A percentile compares a stretch with the other conserved stretches of the same genome.
Evolutionary conservation across 1,284 basidiomycete species (phyloP).

Genomic region (Sanguinoderma infundibulare): DNA sequence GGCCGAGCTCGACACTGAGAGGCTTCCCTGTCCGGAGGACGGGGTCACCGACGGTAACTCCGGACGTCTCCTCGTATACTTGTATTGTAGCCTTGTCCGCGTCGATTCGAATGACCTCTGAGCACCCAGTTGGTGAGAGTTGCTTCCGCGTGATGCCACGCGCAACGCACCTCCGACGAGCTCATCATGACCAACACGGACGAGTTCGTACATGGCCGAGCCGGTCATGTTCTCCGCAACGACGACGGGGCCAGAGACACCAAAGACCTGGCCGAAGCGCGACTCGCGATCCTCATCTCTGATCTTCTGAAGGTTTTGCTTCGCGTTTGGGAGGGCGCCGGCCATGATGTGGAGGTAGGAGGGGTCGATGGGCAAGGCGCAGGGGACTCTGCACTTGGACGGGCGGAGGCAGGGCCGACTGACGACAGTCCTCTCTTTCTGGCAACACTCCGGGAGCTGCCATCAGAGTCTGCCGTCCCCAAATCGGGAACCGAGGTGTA

Average conservation of each 20-base stretch:
- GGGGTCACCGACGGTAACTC: conserved; percentile 97
- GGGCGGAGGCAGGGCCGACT: conserved; percentile 21
- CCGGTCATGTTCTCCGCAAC: conserved; percentile 97
- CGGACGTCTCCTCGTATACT: conserved; percentile 99
- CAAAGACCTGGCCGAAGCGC: conserved; percentile 89
- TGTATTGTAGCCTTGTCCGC: conserved; percentile 98
- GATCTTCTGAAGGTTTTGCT: conserved; percentile 84
- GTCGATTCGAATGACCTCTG: conserved; percentile 98
- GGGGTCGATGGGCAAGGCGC: conserved; percentile 8
- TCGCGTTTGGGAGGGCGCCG: conserved; percentile 91
- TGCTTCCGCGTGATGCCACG: background rate
- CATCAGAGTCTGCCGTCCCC: conserved; percentile 24
- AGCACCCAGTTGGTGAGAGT: background rate
- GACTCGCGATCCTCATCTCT: conserved; percentile 90
- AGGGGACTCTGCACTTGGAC: conserved; percentile 11
- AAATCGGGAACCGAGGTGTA: conserved; percentile 4
- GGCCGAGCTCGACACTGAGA: conserved; percentile 95
- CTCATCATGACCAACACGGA: conserved; percentile 96
- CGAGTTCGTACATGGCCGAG: conserved; percentile 96
- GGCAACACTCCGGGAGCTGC: conserved; percentile 7
- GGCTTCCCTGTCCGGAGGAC: conserved; percentile 98
- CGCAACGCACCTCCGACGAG: conserved; percentile 82
- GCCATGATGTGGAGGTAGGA: conserved; percentile 61
- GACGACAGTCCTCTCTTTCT: conserved; percentile 19
- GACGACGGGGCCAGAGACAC: conserved; percentile 96